These are phyloP conservation scores for Aureobasidium sp. DNA, from an alignment of 2,329 filamentous ascomycete genomes.

Conservation along the genomic window DNA sequence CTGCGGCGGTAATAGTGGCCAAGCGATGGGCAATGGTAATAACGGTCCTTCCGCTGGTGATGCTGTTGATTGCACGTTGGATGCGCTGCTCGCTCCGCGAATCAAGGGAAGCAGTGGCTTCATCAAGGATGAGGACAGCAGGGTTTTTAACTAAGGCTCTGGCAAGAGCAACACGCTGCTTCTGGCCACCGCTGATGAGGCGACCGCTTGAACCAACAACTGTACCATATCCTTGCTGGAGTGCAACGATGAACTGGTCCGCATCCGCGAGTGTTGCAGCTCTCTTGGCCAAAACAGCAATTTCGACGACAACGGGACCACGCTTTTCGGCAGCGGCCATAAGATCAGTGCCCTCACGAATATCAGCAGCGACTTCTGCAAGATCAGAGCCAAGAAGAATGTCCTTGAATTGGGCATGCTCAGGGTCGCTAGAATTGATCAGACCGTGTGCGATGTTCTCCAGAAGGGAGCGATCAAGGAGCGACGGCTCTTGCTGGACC, in stretches of 20 bases:
- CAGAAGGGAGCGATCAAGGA: conserved; percentile 43
- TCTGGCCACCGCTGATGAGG: conserved; percentile 32
- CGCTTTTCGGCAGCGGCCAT: conserved; percentile 35
- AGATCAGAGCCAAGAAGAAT: conserved; percentile 43
- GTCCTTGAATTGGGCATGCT: conserved; percentile 33
- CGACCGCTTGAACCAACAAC: conserved; percentile 29
- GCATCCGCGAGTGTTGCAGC: conserved; percentile 52
- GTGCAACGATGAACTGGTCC: conserved; percentile 50
- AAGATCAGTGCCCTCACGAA: conserved; percentile 44
- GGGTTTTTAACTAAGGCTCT: conserved; percentile 31
- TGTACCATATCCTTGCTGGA: conserved; percentile 58
- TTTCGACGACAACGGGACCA: conserved; percentile 39
- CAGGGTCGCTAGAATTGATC: conserved; percentile 30
- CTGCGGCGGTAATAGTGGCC: conserved; percentile 32
- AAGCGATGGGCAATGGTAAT: conserved; percentile 38
- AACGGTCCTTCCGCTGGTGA: conserved; percentile 28
- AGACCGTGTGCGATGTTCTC: conserved; percentile 47
- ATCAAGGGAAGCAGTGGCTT: conserved; percentile 35
- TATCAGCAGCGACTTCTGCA: conserved; percentile 41
- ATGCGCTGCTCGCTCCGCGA: conserved; percentile 31
- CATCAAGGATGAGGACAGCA: conserved; percentile 30
- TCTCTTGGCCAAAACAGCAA: conserved; percentile 41
- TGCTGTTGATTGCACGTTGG: conserved; percentile 28
- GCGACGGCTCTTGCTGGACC: conserved; percentile 44
- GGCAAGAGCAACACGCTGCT: conserved; percentile 31